A percentile compares a stretch with the other conserved stretches of the same genome.
Evolutionary conservation across 116 monocot genomes (phyloP).

Genomic region (Posidonia oceanica): DNA sequence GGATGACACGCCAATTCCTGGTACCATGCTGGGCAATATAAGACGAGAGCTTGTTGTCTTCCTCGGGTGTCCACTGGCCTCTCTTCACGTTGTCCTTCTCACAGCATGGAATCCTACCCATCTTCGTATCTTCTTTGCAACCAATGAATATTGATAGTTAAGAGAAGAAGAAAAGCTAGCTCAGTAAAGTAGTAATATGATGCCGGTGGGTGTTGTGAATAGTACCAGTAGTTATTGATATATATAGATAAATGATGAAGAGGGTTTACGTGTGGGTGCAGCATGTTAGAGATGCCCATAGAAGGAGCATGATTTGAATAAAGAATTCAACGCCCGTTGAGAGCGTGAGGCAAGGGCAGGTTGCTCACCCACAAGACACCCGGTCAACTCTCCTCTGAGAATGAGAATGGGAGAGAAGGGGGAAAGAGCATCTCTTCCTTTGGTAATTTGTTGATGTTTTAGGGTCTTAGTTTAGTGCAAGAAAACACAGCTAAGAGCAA

Average conservation of each 20-base stretch:
- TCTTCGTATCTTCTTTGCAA: conserved; percentile 6
- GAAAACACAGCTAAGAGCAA: no score
- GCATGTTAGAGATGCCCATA: conserved; percentile 13
- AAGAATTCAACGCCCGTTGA: conserved; percentile 95
- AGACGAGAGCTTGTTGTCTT: conserved; percentile 89
- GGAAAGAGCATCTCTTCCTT: neutral
- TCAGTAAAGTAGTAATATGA: no score
- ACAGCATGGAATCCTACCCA: conserved; percentile 93
- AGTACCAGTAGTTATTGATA: no score
- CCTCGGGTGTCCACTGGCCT: conserved; percentile 97
- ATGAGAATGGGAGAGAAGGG: neutral
- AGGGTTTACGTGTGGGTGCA: conserved; percentile 47
- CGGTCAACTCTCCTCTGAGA: conserved; percentile 53
- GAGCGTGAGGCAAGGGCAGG: conserved; percentile 68
- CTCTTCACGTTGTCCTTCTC: conserved; percentile 94
- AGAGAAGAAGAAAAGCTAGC: no score
- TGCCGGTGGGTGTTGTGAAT: no score
- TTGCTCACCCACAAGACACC: conserved; percentile 80
- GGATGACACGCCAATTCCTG: conserved; percentile 92
- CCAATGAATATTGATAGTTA: neutral
- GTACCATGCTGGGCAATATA: conserved; percentile 94
- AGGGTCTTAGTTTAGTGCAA: no score
- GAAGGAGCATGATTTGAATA: conserved; percentile 45
- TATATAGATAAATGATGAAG: neutral
- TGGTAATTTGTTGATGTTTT: no score